Percentiles rank a stretch among this genome's conserved stretches.
These are phyloP conservation scores for Suhomyces bokatorum DNA, from an alignment of 1,139 yeast species.

Conservation along the genomic window DNA sequence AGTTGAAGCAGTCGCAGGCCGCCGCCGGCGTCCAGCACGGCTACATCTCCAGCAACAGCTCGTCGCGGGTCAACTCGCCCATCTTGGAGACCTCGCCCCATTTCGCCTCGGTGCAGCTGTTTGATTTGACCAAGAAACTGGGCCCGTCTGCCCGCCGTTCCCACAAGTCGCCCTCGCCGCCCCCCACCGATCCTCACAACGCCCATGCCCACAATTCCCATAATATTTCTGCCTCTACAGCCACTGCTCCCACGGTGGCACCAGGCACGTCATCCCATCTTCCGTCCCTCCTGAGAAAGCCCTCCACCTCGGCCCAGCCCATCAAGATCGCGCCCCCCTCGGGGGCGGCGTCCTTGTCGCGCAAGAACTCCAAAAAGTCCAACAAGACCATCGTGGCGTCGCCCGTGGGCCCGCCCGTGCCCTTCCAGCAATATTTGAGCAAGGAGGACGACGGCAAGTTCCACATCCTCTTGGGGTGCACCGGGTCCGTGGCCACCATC, in stretches of 20 bases:
- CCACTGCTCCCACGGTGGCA: no score
- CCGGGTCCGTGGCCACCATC: slow-evolving; percentile 96
- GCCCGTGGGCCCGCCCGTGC: slow-evolving; percentile 69
- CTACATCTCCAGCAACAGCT: slow-evolving; percentile 11
- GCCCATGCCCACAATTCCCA: no score
- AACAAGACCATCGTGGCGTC: slow-evolving; percentile 42
- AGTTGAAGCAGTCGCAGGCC: slow-evolving; percentile 7
- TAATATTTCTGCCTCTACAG: not conserved
- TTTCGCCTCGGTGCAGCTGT: slow-evolving; percentile 5
- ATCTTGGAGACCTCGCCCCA: slow-evolving; percentile 10
- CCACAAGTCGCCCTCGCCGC: slow-evolving; percentile 14
- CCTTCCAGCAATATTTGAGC: slow-evolving; percentile 68
- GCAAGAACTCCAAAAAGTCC: slow-evolving; percentile 19
- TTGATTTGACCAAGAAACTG: slow-evolving; percentile 10
- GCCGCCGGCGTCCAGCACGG: slow-evolving; percentile 5
- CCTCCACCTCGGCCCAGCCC: slow-evolving; percentile 12
- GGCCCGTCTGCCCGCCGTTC: slow-evolving; percentile 7
- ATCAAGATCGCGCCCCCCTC: slow-evolving; percentile 6
- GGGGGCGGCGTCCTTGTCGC: slow-evolving; percentile 4
- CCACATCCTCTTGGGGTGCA: slow-evolving; percentile 86
- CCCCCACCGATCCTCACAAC: slow-evolving; percentile 6
- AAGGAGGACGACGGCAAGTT: slow-evolving; percentile 78
- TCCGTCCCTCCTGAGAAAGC: slow-evolving; percentile 5
- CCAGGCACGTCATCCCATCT: not conserved
- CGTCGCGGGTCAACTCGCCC: slow-evolving; percentile 18